These are phyloP conservation scores for Anthracocystis walkeri DNA, from an alignment of 1,284 basidiomycete species.

Conservation along the genomic window DNA sequence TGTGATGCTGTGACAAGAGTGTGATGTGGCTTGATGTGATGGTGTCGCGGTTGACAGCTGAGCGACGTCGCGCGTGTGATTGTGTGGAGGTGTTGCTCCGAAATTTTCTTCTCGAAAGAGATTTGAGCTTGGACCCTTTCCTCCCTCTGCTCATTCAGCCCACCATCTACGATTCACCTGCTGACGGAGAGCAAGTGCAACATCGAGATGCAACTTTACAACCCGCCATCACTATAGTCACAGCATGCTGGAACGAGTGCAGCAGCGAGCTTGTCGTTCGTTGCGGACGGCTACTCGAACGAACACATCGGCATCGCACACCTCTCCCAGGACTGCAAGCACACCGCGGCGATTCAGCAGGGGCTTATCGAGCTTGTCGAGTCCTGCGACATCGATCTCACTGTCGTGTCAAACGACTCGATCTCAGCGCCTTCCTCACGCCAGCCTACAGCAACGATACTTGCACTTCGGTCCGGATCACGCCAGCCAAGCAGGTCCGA, in stretches of 20 bases:
- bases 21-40: neutral
- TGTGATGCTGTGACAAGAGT: slow-evolving; percentile 1
- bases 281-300: slow-evolving; percentile 9
- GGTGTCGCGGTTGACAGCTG: slow-evolving; percentile 4
- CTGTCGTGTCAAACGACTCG: neutral
- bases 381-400: neutral
- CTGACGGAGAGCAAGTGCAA: neutral
- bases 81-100: slow-evolving; percentile 1
- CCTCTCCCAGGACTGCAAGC: neutral
- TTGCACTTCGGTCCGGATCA: slow-evolving; percentile 22
- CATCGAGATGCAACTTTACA: neutral
- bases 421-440: neutral
- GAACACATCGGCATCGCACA: neutral
- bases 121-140: slow-evolving; percentile 4
- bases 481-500: slow-evolving; percentile 11
- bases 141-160: neutral
- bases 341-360: neutral
- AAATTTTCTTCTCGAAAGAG: slow-evolving; percentile 3
- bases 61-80: slow-evolving; percentile 1
- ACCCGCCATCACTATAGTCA: neutral
- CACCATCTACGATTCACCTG: neutral
- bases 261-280: slow-evolving; percentile 11
- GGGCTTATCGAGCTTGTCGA: neutral
- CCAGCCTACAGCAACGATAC: neutral
- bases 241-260: slow-evolving; percentile 21